These are phyloP conservation scores for Nicotiana tomentosiformis DNA, from an alignment of 257 asterid genomes.

Conservation along the genomic window DNA sequence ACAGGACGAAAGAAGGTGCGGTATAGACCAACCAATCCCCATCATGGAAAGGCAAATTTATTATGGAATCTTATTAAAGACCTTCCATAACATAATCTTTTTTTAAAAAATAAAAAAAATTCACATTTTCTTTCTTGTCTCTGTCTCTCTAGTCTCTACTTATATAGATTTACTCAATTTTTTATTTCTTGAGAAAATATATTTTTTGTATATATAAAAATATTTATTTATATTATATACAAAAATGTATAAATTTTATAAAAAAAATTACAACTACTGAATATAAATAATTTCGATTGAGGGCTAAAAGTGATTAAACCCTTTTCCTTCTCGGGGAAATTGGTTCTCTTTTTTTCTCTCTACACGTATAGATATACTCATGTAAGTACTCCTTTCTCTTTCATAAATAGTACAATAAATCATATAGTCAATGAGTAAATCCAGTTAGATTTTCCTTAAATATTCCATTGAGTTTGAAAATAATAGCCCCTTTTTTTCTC, in stretches of 20 bases:
- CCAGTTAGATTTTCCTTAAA: conserved; percentile 26
- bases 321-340: too few relatives aligned
- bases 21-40: conserved; percentile 26
- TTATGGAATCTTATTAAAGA: neutral
- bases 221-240: too few relatives aligned
- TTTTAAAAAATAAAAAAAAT: too few relatives aligned
- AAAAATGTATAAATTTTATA: too few relatives aligned
- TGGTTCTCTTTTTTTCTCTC: neutral
- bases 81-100: conserved; percentile 27
- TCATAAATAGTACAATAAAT: neutral
- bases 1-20: conserved; percentile 9
- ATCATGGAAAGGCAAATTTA: conserved; percentile 20
- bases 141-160: too few relatives aligned
- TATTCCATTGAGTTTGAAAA: conserved; percentile 9
- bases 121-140: too few relatives aligned
- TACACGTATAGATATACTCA: neutral
- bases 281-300: too few relatives aligned
- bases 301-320: too few relatives aligned
- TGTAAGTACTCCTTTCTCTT: neutral
- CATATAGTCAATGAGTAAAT: conserved; percentile 30
- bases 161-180: too few relatives aligned
- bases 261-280: too few relatives aligned
- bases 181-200: too few relatives aligned
- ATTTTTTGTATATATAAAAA: too few relatives aligned
- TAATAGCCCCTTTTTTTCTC: conserved; percentile 14